Conservation (phyloP, 176 grass and related monocot species). For the Chloris gayana region DNA sequence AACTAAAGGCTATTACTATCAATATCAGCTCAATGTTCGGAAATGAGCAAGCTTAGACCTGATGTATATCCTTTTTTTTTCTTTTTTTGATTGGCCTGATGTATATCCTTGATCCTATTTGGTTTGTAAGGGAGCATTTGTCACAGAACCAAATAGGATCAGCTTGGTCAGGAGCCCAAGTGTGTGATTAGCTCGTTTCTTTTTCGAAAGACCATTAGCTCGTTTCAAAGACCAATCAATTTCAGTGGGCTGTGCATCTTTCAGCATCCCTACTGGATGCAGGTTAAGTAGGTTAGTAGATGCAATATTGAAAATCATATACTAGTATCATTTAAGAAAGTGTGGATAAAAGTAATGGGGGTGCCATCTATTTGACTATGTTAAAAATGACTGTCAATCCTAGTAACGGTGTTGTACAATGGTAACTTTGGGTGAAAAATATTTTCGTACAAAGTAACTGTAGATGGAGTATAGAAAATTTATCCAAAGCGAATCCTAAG, state of each 20-base stretch:
- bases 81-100: too few species aligned
- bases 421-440: not conserved
- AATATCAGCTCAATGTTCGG: conserved; percentile 19
- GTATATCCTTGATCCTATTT: too few species aligned
- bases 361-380: not conserved
- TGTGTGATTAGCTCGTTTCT: not conserved
- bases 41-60: not conserved
- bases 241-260: not conserved
- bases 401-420: not conserved
- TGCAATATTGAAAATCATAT: not conserved
- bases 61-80: not conserved
- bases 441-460: not conserved
- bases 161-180: conserved; percentile 1
- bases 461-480: conserved; percentile 11
- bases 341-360: conserved; percentile 17
- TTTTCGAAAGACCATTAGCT: conserved; percentile 14
- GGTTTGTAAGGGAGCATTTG: not conserved
- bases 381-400: not conserved
- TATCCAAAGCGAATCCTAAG: not conserved
- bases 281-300: not conserved
- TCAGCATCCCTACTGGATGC: conserved; percentile 31
- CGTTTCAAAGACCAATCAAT: conserved; percentile 18
- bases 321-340: not conserved
- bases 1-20: not conserved
- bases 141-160: not conserved